phyloP scores from a whole-genome alignment of 805 yeast genomes.

The Saccharomyces eubayanus region DNA sequence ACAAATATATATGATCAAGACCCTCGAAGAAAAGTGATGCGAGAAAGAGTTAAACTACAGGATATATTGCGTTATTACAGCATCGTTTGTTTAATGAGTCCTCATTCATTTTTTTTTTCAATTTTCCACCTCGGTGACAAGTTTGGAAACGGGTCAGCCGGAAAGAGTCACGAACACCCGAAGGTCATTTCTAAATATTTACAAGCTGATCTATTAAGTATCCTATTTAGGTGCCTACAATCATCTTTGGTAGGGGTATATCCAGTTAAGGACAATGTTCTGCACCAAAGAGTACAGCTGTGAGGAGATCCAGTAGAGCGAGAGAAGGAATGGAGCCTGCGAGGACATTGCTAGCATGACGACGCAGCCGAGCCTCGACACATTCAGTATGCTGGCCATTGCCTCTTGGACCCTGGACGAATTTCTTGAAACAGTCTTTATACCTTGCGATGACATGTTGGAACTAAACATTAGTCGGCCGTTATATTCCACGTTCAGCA shows the following conservation, averaged over 20 bases:
- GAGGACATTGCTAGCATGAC: slow-evolving; percentile 76
- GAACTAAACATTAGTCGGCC: slow-evolving; percentile 42
- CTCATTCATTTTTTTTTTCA: neutral
- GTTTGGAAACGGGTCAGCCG: neutral
- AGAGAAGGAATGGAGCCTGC: slow-evolving; percentile 77
- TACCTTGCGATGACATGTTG: slow-evolving; percentile 17
- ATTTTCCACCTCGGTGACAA: neutral
- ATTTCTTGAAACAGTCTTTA: slow-evolving; percentile 14
- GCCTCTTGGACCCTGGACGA: slow-evolving; percentile 17
- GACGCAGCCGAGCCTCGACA: slow-evolving; percentile 67
- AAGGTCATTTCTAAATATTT: neutral
- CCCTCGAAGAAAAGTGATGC: neutral
- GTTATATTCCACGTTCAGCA: slow-evolving; percentile 80
- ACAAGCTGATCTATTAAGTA: neutral
- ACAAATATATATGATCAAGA: neutral
- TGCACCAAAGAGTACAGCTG: slow-evolving; percentile 70
- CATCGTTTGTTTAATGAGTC: neutral
- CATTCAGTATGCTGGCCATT: slow-evolving; percentile 45
- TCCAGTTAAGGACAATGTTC: slow-evolving; percentile 58
- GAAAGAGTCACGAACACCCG: neutral
- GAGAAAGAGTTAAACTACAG: neutral
- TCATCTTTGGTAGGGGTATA: slow-evolving; percentile 40
- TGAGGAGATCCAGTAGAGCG: slow-evolving; percentile 86
- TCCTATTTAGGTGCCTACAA: neutral
- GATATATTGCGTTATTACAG: neutral